Conservation (phyloP, 148 eudicot species). For the Fagopyrum tataricum region DNA sequence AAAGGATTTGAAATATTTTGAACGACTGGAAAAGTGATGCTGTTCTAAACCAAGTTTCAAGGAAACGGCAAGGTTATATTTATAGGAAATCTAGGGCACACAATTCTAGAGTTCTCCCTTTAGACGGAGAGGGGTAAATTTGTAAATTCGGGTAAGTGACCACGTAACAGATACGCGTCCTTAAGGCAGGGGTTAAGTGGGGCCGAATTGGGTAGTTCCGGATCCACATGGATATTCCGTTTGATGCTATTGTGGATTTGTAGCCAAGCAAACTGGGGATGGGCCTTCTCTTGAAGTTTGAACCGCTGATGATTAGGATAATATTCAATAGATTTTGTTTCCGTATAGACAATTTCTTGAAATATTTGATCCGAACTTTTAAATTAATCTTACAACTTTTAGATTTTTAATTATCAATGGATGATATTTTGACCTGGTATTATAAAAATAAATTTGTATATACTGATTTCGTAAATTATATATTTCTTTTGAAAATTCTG, state of each 20-base stretch:
- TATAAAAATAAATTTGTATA: too few relatives aligned
- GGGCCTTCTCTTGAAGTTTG: constrained; percentile 2
- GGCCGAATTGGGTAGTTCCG: neutral
- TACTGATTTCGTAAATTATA: too few relatives aligned
- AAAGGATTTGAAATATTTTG: neutral
- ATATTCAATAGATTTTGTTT: neutral
- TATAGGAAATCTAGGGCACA: constrained; percentile 3
- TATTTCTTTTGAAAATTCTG: too few relatives aligned
- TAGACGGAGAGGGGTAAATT: neutral
- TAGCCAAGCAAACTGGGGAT: neutral
- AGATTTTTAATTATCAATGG: too few relatives aligned
- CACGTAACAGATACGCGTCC: neutral
- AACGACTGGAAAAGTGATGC: neutral
- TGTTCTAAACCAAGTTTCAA: neutral
- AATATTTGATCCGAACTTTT: neutral
- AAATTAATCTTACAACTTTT: neutral
- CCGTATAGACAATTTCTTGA: neutral
- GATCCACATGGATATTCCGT: neutral
- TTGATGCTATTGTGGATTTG: neutral
- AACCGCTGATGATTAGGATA: neutral
- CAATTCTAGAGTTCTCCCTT: neutral
- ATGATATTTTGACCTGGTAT: too few relatives aligned
- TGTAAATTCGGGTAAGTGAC: neutral
- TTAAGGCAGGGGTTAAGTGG: neutral
- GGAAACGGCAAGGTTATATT: neutral